A percentile compares a stretch with the other conserved stretches of the same genome.
phyloP scores from a whole-genome alignment of 331 rosid species.

The Arachis monticola region DNA sequence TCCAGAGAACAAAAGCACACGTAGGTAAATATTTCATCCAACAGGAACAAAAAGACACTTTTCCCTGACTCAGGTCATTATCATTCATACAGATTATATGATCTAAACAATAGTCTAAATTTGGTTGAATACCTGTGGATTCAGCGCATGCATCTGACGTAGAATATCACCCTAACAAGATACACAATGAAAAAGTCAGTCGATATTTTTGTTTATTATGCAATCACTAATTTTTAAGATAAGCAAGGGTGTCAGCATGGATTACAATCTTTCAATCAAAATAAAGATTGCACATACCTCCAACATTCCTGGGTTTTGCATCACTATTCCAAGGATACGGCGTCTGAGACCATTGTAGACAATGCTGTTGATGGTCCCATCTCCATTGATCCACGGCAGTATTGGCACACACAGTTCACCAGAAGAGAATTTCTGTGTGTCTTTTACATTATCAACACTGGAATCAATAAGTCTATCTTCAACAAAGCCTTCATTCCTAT shows the following conservation, averaged over 20 bases:
- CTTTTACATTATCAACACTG: conserved; percentile 44
- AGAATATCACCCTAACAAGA: conserved; percentile 70
- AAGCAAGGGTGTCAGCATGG: conserved; percentile 13
- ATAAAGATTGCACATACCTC: conserved; percentile 59
- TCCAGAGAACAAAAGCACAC: background rate
- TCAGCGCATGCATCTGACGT: conserved; percentile 76
- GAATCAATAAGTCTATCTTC: conserved; percentile 46
- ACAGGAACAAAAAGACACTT: background rate
- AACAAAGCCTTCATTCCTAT: conserved; percentile 41
- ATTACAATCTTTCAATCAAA: conserved; percentile 20
- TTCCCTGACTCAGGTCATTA: conserved; percentile 20
- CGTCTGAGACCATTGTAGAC: conserved; percentile 81
- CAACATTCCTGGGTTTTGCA: conserved; percentile 96
- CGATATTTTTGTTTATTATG: conserved; percentile 2
- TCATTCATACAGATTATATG: background rate
- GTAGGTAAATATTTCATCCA: background rate
- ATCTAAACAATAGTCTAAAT: conserved; percentile 21
- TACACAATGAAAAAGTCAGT: conserved; percentile 40
- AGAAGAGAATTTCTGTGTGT: conserved; percentile 42
- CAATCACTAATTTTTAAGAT: conserved; percentile 20
- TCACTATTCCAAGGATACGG: conserved; percentile 84
- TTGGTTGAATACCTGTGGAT: conserved; percentile 73
- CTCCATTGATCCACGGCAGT: conserved; percentile 97
- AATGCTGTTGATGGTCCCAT: conserved; percentile 73
- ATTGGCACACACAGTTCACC: conserved; percentile 69